Conservation (phyloP, 2,329 filamentous ascomycete species). For the Bipolaris zeicola region DNA sequence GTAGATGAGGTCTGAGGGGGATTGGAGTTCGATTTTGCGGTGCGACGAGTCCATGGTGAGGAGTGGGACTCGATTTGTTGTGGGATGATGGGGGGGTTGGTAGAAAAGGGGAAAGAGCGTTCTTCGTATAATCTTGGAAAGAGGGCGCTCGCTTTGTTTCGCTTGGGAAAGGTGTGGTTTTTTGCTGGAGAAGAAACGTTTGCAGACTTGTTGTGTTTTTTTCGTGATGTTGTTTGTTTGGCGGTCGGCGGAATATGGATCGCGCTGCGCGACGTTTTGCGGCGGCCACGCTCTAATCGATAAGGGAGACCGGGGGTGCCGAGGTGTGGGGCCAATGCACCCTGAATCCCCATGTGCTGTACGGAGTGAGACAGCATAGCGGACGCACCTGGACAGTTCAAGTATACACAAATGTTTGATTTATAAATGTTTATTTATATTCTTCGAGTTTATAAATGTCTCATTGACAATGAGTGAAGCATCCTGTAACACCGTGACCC, state of each 20-base stretch:
- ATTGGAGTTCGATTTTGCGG: conserved; percentile 80
- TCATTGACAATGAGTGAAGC: not conserved
- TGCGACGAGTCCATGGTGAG: conserved; percentile 51
- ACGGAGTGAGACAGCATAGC: not conserved
- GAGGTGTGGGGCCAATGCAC: conserved; percentile 16
- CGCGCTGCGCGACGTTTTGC: conserved; percentile 17
- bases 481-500: not conserved
- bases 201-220: conserved; percentile 11
- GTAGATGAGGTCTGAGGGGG: conserved; percentile 73
- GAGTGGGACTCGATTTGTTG: too few relatives aligned
- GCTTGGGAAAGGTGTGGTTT: too few relatives aligned
- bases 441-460: not conserved
- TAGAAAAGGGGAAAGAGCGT: not conserved
- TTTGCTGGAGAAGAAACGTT: not conserved
- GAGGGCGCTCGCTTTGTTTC: too few relatives aligned
- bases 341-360: not conserved
- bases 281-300: conserved; percentile 18
- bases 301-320: conserved; percentile 12
- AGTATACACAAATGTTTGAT: not conserved
- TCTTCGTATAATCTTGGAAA: not conserved
- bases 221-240: conserved; percentile 19
- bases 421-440: not conserved
- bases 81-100: too few relatives aligned
- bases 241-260: conserved; percentile 19
- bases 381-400: not conserved